Base-by-base conservation (phyloP, 2,329 filamentous ascomycete genomes). In the Pestalotiopsis sp. region DNA sequence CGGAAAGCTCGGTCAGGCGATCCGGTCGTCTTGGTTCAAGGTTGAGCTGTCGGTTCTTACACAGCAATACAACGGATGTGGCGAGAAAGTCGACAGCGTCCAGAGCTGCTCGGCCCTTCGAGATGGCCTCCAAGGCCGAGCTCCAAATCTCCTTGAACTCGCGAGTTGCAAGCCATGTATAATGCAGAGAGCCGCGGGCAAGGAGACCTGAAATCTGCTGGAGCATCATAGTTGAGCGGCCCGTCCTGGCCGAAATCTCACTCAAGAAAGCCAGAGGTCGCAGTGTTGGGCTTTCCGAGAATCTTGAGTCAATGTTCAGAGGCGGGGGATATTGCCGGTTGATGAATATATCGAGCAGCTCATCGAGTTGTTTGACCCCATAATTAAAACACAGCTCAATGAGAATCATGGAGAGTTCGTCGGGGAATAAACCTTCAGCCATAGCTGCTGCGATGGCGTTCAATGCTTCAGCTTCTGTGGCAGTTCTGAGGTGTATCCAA, bases 391-490 rank as follows among this genome's bases (percentile, higher is more conserved):
- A 86, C 14, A 86, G 76, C 20, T 80, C 77, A 38, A 85, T 74
- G 5, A 87, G 72, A 4, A 82, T 67, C 62, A 77, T 76, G 6
- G 80, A 77, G 68, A 86, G 83, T 11, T 76, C 72, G 13, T 79
- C 73, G 31, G 81, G 79, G 6, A 87, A 73, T 9, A 87, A 73
- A 0, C 81, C 81, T 23, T 83, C 81, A 0, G 69, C 64, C 14
- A 85, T 82, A 2, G 82, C 84, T 23, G 81, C 77, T 66, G 74
- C 77, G 31, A 88, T 70, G 2, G 84, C 78, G 38, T 80, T 73
- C 17, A 86, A 69, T 7, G 82, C 84, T 68, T 88, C 85, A 17
- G 84, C 81, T 58, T 85, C 80, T 14, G 84, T 82, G 12, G 87
- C 77, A 2, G 75, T 73, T 62, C 81, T 79, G 1, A 88, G 78